Evolutionary conservation across 805 yeast genomes (phyloP).

Genomic region (Sugiyamaella smithiae): DNA sequence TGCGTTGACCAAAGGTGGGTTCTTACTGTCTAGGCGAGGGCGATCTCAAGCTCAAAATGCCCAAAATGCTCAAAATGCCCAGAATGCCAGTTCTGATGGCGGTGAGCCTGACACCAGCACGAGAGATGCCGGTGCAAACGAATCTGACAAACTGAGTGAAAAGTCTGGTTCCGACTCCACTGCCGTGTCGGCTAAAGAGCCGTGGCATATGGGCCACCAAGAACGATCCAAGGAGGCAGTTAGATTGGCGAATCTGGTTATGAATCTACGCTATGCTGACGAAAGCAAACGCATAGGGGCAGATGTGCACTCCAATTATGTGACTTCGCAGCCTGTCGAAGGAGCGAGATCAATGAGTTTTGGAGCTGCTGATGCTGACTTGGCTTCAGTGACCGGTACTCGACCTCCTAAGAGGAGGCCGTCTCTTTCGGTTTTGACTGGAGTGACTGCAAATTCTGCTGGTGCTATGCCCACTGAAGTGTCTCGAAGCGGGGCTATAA

Average conservation of each 20-base stretch:
- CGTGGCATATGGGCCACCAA: no score
- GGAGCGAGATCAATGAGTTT: neutral
- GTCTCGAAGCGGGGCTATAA: neutral
- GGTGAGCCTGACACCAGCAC: neutral
- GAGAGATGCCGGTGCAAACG: neutral
- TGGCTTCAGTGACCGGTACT: neutral
- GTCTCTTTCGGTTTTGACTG: neutral
- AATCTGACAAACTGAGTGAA: no score
- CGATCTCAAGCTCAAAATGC: neutral
- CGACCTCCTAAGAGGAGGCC: neutral
- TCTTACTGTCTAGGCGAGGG: slow-evolving; percentile 7
- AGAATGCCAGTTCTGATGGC: neutral
- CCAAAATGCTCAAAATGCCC: neutral
- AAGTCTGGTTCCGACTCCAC: no score
- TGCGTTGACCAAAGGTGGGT: slow-evolving; percentile 7
- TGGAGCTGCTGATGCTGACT: neutral
- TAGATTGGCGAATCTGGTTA: slow-evolving; percentile 19
- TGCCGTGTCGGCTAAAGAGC: no score
- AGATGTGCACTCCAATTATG: neutral
- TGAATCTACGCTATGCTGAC: slow-evolving; percentile 22
- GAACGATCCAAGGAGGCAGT: slow-evolving; percentile 20
- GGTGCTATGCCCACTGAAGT: neutral
- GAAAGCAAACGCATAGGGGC: slow-evolving; percentile 3
- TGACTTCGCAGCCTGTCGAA: neutral
- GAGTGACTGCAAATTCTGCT: neutral